These are phyloP conservation scores for Suhomyces faveliae DNA, from an alignment of 805 yeast genomes.

Conservation along the genomic window DNA sequence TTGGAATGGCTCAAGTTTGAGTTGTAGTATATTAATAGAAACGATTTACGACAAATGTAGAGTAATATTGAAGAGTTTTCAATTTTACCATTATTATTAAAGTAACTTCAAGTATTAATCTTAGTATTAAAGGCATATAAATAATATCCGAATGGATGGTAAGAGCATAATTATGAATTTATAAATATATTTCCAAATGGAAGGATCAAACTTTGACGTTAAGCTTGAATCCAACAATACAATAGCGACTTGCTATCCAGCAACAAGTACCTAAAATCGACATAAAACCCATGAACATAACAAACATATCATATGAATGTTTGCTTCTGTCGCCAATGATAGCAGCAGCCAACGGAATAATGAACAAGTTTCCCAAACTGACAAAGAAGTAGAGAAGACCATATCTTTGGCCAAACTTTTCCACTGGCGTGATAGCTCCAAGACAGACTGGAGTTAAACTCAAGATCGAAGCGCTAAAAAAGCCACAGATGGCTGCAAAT, in stretches of 20 bases:
- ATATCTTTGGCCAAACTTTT: constrained; percentile 65
- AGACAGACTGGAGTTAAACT: constrained; percentile 68
- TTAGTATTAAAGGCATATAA: too few species aligned
- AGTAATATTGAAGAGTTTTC: too few species aligned
- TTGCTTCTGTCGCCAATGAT: constrained; percentile 33
- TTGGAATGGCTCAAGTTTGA: constrained; percentile 36
- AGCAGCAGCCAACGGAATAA: constrained; percentile 36
- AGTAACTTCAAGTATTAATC: too few species aligned
- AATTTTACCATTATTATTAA: too few species aligned
- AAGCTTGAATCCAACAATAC: constrained; percentile 27
- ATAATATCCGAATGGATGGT: too few species aligned
- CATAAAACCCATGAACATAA: constrained; percentile 32
- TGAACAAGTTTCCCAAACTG: constrained; percentile 41
- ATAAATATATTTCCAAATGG: too few species aligned
- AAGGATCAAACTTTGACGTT: constrained; percentile 11
- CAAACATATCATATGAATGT: constrained; percentile 30
- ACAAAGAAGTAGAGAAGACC: constrained; percentile 65
- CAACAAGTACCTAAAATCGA: constrained; percentile 23
- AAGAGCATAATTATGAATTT: too few species aligned
- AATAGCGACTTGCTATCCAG: constrained; percentile 32
- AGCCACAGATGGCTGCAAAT: constrained; percentile 57
- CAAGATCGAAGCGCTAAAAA: constrained; percentile 59
- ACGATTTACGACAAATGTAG: constrained; percentile 5
- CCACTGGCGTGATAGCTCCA: constrained; percentile 61
- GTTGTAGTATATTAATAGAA: constrained; percentile 12